phyloP scores from a whole-genome alignment of 2,329 filamentous ascomycete genomes.

The Colletotrichum sp. region DNA sequence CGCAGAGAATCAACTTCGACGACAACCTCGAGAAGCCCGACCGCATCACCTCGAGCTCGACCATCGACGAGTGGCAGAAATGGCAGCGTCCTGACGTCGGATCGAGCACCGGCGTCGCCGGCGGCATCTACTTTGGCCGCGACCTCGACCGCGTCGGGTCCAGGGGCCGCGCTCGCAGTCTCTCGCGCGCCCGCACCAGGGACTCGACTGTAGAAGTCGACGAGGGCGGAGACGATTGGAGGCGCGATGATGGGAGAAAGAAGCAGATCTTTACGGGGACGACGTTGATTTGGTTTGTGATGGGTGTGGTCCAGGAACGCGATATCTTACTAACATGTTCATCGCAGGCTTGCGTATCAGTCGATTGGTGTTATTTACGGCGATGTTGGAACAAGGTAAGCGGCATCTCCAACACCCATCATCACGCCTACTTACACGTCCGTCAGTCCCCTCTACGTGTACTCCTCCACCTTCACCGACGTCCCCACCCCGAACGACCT shows the following conservation, averaged over 20 bases:
- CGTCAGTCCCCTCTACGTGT: constrained; percentile 70
- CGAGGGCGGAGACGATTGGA: constrained; percentile 33
- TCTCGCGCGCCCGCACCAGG: constrained; percentile 25
- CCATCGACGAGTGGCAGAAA: background rate
- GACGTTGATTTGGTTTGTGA: constrained; percentile 34
- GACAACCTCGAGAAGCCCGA: constrained; percentile 11
- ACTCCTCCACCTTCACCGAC: constrained; percentile 67
- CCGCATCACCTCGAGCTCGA: constrained; percentile 4
- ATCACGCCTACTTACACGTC: background rate
- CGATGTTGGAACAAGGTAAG: constrained; percentile 60
- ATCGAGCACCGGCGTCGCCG: constrained; percentile 18
- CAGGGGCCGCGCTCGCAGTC: constrained; percentile 26
- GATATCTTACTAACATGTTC: background rate
- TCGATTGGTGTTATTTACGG: constrained; percentile 72
- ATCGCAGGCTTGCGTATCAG: constrained; percentile 63
- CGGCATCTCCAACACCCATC: constrained; percentile 15
- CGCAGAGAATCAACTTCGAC: constrained; percentile 12
- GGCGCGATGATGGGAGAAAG: constrained; percentile 33
- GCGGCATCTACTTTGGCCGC: constrained; percentile 25
- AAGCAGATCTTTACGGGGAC: constrained; percentile 41
- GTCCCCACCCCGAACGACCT: constrained; percentile 63
- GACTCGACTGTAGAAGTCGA: constrained; percentile 30
- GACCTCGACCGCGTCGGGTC: constrained; percentile 19
- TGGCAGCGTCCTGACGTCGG: constrained; percentile 9
- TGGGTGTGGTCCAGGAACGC: fast-evolving